Base-by-base conservation (phyloP, 257 asterid species). In the Solanum chilense region DNA sequence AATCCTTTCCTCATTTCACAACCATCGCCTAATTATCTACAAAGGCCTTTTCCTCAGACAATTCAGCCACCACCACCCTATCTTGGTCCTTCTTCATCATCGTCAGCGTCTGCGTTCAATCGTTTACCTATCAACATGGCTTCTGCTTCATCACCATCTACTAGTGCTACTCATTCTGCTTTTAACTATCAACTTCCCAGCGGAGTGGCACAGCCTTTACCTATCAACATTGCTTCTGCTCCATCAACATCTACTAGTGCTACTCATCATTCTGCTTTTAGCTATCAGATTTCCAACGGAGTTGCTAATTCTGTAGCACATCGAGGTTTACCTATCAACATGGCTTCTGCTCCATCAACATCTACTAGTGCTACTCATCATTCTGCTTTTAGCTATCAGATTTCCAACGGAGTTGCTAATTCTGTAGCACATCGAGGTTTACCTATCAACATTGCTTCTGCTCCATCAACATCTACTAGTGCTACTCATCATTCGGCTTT, bases 31-130 rank as follows among this genome's bases (percentile, higher is more conserved):
- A 90, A 92, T 13, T 91, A 90, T 86, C 92, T 93, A 81, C 92
- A 90, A 23, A 91, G 97, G 12, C 94, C 97, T 29, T 93, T 92
- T 12, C 76, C 94, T 5, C 96, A 92, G 45, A 94, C 93, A 85
- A 41, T 85, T 52, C 97, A 89, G 29, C 78, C 88, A 12, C 93
- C 90, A 2, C 88, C 89, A 12, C 92, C 92, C 4, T 87, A 88
- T 73, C 87, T 88, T 8, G 56, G 87, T 75, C 87, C 91, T 14
- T 58, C 90, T 10, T 37, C 87, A 12, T 88, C 90, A 21, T 33
- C 86, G 11, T 60, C 92, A 12, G 27, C 47, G 18, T 73, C 37
- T 37, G 41, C 88, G 27, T 20, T 27, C 25, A 20, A 62, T 66
- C 74, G 85, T 85, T 73, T 78, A 83, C 45, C 29, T 41, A 76